A percentile compares a stretch with the other conserved stretches of the same genome.
phyloP scores from a whole-genome alignment of 139 green algal genomes.

The Auxenochlorella pyrenoidosa region DNA sequence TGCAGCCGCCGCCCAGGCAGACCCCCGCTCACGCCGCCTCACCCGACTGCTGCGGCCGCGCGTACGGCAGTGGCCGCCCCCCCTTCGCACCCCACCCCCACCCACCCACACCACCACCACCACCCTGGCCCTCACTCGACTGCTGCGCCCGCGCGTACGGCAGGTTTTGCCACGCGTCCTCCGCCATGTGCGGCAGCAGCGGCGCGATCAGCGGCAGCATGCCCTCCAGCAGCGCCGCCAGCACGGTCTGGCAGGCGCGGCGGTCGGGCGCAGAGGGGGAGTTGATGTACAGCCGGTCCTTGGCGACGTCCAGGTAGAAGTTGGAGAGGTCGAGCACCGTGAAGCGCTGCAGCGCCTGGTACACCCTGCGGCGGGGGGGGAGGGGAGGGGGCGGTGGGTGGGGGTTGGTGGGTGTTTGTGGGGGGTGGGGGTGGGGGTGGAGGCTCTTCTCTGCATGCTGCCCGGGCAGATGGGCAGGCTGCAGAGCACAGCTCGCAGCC shows the following conservation, averaged over 20 bases:
- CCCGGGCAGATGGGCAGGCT: too few relatives aligned
- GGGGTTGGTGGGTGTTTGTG: not conserved
- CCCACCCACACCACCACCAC: too few relatives aligned
- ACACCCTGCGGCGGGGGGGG: slow-evolving; percentile 60
- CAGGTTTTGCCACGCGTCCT: slow-evolving; percentile 93
- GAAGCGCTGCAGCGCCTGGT: slow-evolving; percentile 85
- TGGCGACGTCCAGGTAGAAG: slow-evolving; percentile 98
- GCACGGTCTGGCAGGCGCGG: slow-evolving; percentile 88
- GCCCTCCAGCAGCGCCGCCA: slow-evolving; percentile 71
- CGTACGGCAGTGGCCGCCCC: too few relatives aligned
- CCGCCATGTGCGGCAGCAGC: slow-evolving; percentile 94
- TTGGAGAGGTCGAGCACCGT: slow-evolving; percentile 89
- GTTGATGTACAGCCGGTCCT: slow-evolving; percentile 94
- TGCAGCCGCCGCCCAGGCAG: not conserved
- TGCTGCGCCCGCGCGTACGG: slow-evolving; percentile 51
- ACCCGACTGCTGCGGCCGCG: too few relatives aligned
- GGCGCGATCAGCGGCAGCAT: slow-evolving; percentile 80
- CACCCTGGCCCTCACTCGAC: slow-evolving; percentile 16
- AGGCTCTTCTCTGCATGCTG: too few relatives aligned
- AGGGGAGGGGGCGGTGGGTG: not conserved
- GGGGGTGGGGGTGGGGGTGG: not conserved
- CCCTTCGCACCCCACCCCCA: too few relatives aligned
- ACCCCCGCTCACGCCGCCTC: too few relatives aligned
- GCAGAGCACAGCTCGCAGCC: too few relatives aligned
- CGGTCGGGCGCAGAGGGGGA: slow-evolving; percentile 58